Percentiles rank a stretch among this genome's conserved stretches.
These are phyloP conservation scores for Moricandia arvensis DNA, from an alignment of 345 rosid species.

Conservation along the genomic window DNA sequence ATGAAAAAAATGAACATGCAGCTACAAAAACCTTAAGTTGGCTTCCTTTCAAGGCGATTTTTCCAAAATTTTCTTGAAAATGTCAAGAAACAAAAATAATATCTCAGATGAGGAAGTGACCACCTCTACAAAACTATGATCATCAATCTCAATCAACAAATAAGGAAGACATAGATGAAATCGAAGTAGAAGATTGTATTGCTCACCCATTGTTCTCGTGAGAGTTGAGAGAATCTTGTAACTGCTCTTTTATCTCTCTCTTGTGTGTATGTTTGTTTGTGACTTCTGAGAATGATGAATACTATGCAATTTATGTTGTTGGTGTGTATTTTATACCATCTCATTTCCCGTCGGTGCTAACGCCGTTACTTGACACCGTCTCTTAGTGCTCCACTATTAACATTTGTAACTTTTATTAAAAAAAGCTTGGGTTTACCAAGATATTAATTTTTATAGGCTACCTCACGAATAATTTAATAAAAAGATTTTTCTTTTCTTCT, in stretches of 20 bases:
- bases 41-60: slow-evolving; percentile 17
- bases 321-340: slow-evolving; percentile 25
- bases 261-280: neutral
- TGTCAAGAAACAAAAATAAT: neutral
- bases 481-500: neutral
- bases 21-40: neutral
- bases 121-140: slow-evolving; percentile 15
- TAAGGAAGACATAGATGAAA: slow-evolving; percentile 2
- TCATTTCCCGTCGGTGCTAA: slow-evolving; percentile 56
- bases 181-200: slow-evolving; percentile 27
- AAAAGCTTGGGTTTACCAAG: neutral
- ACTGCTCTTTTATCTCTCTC: slow-evolving; percentile 16
- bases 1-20: slow-evolving; percentile 32
- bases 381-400: slow-evolving; percentile 25
- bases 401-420: neutral
- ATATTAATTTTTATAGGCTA: slow-evolving; percentile 4
- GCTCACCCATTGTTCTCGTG: slow-evolving; percentile 51
- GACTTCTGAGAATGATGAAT: slow-evolving; percentile 22
- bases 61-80: neutral
- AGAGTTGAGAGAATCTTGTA: slow-evolving; percentile 34
- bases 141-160: slow-evolving; percentile 26
- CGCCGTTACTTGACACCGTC: slow-evolving; percentile 54
- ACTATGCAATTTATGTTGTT: slow-evolving; percentile 37
- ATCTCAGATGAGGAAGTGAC: neutral
- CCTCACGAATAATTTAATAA: neutral